phyloP scores from a whole-genome alignment of 1,139 yeast species.

The Diutina sp. region DNA sequence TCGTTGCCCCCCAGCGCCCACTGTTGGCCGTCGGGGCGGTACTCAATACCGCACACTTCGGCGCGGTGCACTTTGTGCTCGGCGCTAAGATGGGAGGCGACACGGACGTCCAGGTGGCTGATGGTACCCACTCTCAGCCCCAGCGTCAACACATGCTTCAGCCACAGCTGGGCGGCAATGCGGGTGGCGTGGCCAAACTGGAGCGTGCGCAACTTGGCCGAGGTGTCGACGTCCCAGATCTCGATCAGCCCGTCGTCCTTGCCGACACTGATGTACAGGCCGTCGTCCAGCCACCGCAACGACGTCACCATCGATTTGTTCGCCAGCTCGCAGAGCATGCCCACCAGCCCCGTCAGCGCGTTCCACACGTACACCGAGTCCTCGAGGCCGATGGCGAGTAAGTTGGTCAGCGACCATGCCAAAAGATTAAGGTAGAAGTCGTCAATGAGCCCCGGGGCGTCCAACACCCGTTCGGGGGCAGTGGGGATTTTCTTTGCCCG shows the following conservation, averaged over 20 bases:
- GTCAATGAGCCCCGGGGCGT: slow-evolving; percentile 91
- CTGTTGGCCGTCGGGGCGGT: slow-evolving; percentile 75
- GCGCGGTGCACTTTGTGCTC: slow-evolving; percentile 54
- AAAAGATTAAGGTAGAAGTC: slow-evolving; percentile 83
- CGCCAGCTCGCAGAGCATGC: slow-evolving; percentile 49
- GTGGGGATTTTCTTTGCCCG: slow-evolving; percentile 65
- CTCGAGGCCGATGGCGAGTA: slow-evolving; percentile 83
- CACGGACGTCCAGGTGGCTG: slow-evolving; percentile 86
- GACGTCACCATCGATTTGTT: slow-evolving; percentile 50
- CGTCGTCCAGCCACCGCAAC: slow-evolving; percentile 86
- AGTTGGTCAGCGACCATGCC: slow-evolving; percentile 79
- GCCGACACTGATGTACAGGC: slow-evolving; percentile 78
- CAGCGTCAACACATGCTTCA: slow-evolving; percentile 63
- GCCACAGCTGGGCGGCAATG: slow-evolving; percentile 82
- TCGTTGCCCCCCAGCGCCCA: slow-evolving; percentile 93
- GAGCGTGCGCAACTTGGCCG: slow-evolving; percentile 66
- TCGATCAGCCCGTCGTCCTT: slow-evolving; percentile 76
- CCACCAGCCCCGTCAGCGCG: slow-evolving; percentile 74
- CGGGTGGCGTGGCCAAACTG: slow-evolving; percentile 44
- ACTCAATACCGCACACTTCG: slow-evolving; percentile 87
- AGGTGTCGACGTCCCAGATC: slow-evolving; percentile 87
- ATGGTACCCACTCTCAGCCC: slow-evolving; percentile 81
- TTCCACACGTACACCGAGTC: slow-evolving; percentile 86
- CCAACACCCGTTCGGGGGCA: slow-evolving; percentile 86
- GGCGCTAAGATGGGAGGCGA: slow-evolving; percentile 63